Percentiles rank a stretch among this genome's conserved stretches.
These are phyloP conservation scores for Termitomyces sp. DNA, from an alignment of 768 basidiomycete genomes.

Conservation along the genomic window DNA sequence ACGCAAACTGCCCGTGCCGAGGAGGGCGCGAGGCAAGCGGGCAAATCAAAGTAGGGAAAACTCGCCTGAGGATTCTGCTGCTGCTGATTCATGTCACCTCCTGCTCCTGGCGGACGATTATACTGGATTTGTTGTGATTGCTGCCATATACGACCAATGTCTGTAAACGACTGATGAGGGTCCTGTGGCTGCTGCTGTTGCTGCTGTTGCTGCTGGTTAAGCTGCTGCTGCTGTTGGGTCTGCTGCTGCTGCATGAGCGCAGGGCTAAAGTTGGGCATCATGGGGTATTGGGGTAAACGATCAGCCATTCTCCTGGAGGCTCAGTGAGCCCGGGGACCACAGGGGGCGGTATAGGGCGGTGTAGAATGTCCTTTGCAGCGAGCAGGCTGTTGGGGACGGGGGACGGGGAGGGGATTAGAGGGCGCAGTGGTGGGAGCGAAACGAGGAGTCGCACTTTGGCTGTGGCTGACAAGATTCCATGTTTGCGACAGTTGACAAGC, in stretches of 20 bases:
- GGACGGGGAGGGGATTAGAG: conserved; percentile 21
- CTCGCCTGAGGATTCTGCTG: conserved; percentile 41
- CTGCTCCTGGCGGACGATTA: conserved; percentile 38
- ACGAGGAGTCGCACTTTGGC: conserved; percentile 40
- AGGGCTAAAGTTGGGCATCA: conserved; percentile 47
- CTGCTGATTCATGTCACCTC: conserved; percentile 35
- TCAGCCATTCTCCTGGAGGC: conserved; percentile 52
- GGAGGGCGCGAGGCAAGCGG: conserved; percentile 3
- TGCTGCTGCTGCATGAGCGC: conserved; percentile 40
- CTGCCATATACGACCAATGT: conserved; percentile 54
- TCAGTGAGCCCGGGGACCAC: conserved; percentile 18
- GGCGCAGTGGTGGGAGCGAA: conserved; percentile 58
- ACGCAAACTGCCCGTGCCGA: conserved; percentile 8
- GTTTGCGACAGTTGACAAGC: conserved; percentile 39
- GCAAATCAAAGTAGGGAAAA: conserved; percentile 12
- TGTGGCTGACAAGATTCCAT: conserved; percentile 40
- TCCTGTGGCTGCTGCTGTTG: conserved; percentile 34
- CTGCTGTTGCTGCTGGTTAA: conserved; percentile 30
- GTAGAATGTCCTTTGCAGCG: conserved; percentile 8
- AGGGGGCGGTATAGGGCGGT: conserved; percentile 17
- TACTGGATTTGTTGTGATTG: conserved; percentile 44
- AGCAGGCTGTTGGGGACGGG: conserved; percentile 18
- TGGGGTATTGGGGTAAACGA: conserved; percentile 49
- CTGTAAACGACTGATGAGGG: conserved; percentile 38
- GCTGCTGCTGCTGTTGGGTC: conserved; percentile 32